Base-by-base conservation (phyloP, 352 stramenopile genomes). In the Thalassiosira livingstoniorum region DNA sequence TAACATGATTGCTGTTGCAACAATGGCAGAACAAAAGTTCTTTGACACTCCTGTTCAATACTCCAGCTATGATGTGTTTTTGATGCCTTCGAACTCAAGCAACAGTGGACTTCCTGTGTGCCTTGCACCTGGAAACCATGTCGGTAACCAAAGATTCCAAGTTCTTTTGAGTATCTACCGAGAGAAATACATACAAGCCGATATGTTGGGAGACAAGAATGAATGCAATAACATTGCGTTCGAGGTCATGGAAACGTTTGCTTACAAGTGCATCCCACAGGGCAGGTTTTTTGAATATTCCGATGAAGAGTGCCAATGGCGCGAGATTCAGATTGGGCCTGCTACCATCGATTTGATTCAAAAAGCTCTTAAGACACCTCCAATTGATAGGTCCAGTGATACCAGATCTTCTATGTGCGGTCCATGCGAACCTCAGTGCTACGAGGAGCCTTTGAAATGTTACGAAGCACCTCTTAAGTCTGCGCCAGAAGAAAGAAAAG, bases 81-180 rank as follows among this genome's bases (percentile, higher is more conserved):
- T 69, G 35, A 51, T 68, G 31, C 35, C 60, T 18, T n/a, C n/a
- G n/a, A n/a, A n/a, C n/a, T n/a, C n/a, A n/a, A 39, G 54, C n/a
- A 31, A 27, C 29, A 31, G 4, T 31, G 21, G 21, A 23, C n/a
- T 34, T 1, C 11, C 11, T 31, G 21, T 35, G 2, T 13, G 27
- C 34, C 35, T 55, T 5, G 61, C 27, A 4, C 61, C 34, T 2
- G 61, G 61, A 31, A 69, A 55, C 35, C 61, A 69, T 69, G 61
- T 69, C n/a, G 61, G 61, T 23, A 69, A 69, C 25, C 61, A 69
- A 45, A 34, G 61, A 13, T 69, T 69, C 34, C 34, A 27, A 39
- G 61, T 69, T 10, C 21, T 69, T 7, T n/a, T 69, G 23, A 55
- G 32, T 29, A 29, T 69, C 7, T 69, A 54, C 35, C 35, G 61